Evolutionary conservation across 208 protist species (phyloP).

Genomic region (Tetramitus jugosus): DNA sequence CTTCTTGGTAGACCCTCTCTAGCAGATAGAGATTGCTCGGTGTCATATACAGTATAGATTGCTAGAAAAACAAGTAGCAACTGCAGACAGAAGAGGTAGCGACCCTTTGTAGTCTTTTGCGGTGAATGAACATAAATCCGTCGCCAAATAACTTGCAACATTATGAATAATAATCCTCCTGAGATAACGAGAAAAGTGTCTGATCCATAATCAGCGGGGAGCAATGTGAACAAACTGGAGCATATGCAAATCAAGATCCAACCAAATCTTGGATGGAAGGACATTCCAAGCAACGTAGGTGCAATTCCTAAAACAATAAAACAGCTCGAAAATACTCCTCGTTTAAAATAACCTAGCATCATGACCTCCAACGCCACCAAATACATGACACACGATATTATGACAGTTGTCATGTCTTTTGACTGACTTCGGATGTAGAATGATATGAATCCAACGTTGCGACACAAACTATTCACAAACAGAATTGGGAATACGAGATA

Average conservation of each 20-base stretch:
- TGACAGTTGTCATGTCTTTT: too few relatives aligned
- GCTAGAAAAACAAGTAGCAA: neutral
- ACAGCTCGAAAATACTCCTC: slow-evolving; percentile 9
- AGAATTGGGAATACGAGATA: slow-evolving; percentile 11
- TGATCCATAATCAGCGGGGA: neutral
- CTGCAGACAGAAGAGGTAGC: neutral
- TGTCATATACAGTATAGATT: neutral
- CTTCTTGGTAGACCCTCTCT: neutral
- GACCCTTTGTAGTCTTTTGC: neutral
- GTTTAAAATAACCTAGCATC: neutral
- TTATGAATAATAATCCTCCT: neutral
- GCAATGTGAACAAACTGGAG: slow-evolving; percentile 5
- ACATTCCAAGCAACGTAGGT: neutral
- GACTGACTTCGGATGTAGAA: too few relatives aligned
- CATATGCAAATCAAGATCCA: neutral
- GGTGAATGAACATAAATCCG: neutral
- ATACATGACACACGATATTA: too few relatives aligned
- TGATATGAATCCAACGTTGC: too few relatives aligned
- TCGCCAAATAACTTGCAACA: neutral
- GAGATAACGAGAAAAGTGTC: neutral
- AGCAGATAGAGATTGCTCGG: neutral
- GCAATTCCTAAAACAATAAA: slow-evolving; percentile 4
- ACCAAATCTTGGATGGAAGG: neutral
- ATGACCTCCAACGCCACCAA: neutral
- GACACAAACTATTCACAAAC: neutral